These are phyloP conservation scores for Kwoniella sp. DNA, from an alignment of 768 basidiomycete genomes.

Conservation along the genomic window DNA sequence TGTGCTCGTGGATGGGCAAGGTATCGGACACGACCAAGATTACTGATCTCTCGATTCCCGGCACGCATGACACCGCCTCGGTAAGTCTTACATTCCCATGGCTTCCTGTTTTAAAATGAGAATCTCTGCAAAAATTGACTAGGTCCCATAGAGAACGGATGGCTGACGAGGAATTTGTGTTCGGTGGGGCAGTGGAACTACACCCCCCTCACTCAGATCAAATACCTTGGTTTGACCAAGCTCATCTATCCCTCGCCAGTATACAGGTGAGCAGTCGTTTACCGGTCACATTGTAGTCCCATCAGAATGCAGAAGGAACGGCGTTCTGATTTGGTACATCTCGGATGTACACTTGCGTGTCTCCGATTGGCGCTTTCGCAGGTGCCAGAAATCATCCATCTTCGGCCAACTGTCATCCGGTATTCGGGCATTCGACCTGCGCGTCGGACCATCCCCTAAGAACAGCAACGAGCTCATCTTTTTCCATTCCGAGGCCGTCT, in stretches of 20 bases:
- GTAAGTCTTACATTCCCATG: constrained; percentile 3
- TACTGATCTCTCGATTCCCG: constrained; percentile 20
- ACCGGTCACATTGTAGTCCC: not conserved
- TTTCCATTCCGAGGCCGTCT: constrained; percentile 22
- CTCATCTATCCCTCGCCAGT: constrained; percentile 16
- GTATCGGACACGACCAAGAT: constrained; percentile 14
- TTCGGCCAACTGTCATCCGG: constrained; percentile 15
- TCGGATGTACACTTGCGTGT: not conserved
- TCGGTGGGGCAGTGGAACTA: constrained; percentile 19
- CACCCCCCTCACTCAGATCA: constrained; percentile 17
- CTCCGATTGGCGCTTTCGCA: not conserved
- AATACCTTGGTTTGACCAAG: constrained; percentile 10
- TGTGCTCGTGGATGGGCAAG: constrained; percentile 21
- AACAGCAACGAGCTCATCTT: constrained; percentile 20
- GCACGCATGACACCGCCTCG: constrained; percentile 23
- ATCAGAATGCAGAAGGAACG: not conserved
- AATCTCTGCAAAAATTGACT: too few relatives aligned
- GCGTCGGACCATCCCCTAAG: constrained; percentile 14
- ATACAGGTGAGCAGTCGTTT: constrained; percentile 2
- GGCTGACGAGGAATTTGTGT: too few relatives aligned
- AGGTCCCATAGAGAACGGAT: too few relatives aligned
- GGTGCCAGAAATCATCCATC: constrained; percentile 11
- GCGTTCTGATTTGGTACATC: not conserved
- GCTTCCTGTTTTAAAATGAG: not conserved
- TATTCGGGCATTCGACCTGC: constrained; percentile 19